Conservation (phyloP, 2,329 filamentous ascomycete genomes). For the Cladosporium sp. region DNA sequence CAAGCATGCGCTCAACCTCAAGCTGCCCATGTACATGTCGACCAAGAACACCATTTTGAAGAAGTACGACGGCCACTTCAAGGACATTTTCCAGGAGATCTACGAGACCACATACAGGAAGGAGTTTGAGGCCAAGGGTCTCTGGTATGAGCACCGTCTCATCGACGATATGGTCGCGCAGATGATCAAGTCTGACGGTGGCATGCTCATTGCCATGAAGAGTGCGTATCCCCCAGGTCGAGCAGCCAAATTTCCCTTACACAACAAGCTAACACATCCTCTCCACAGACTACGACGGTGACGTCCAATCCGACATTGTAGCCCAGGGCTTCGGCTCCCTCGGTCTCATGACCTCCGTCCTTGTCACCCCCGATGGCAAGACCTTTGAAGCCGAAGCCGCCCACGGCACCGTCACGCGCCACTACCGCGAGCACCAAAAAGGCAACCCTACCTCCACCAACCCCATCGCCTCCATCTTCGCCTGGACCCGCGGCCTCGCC, state of each 20-base stretch:
- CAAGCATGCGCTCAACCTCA: slow-evolving; percentile 88
- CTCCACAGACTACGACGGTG: slow-evolving; percentile 86
- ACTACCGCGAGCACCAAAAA: slow-evolving; percentile 99
- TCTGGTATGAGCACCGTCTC: slow-evolving; percentile 99
- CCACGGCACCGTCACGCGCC: slow-evolving; percentile 95
- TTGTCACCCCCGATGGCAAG: slow-evolving; percentile 94
- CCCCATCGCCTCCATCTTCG: slow-evolving; percentile 98
- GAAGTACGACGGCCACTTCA: slow-evolving; percentile 97
- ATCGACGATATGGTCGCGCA: slow-evolving; percentile 99
- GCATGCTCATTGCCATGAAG: slow-evolving; percentile 97
- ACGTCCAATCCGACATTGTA: slow-evolving; percentile 97
- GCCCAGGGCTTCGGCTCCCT: slow-evolving; percentile 98
- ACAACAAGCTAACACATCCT: slow-evolving; percentile 12
- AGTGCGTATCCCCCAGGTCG: slow-evolving; percentile 59
- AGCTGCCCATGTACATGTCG: slow-evolving; percentile 96
- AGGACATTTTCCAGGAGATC: slow-evolving; percentile 98
- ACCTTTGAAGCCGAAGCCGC: slow-evolving; percentile 97
- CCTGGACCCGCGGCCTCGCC: slow-evolving; percentile 91
- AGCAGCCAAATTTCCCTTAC: neutral
- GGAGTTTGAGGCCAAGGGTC: slow-evolving; percentile 84
- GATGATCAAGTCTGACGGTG: slow-evolving; percentile 98
- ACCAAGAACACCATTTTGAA: slow-evolving; percentile 99
- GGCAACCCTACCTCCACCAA: slow-evolving; percentile 96
- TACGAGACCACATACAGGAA: slow-evolving; percentile 85
- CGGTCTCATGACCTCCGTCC: slow-evolving; percentile 96